Conservation (phyloP, 78 protist species). For the Cavenderia fasciculata region DNA sequence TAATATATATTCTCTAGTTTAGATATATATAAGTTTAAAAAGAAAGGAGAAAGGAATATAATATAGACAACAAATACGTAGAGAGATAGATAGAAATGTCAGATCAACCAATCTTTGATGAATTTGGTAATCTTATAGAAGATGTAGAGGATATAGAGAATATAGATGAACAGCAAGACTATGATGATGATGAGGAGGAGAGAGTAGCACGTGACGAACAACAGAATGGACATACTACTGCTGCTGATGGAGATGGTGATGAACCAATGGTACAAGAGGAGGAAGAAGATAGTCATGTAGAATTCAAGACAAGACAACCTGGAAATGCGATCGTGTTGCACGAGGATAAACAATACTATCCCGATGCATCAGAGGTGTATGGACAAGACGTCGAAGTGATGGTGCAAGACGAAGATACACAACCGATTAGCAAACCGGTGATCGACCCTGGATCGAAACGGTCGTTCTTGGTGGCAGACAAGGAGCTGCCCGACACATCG, state of each 20-base stretch:
- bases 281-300: not conserved
- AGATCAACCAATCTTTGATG: slow-evolving; percentile 87
- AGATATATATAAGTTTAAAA: too few relatives aligned
- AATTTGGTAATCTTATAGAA: slow-evolving; percentile 98
- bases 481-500: slow-evolving; percentile 63
- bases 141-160: slow-evolving; percentile 70
- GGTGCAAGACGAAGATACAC: slow-evolving; percentile 99
- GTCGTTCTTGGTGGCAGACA: slow-evolving; percentile 25
- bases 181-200: slow-evolving; percentile 72
- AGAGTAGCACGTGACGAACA: slow-evolving; percentile 91
- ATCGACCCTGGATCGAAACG: slow-evolving; percentile 86
- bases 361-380: slow-evolving; percentile 93
- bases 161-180: slow-evolving; percentile 71
- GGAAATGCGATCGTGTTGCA: slow-evolving; percentile 89
- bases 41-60: too few relatives aligned
- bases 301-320: not conserved
- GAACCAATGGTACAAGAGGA: slow-evolving; percentile 48
- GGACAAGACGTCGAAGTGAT: slow-evolving; percentile 93
- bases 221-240: slow-evolving; percentile 91
- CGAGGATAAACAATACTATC: slow-evolving; percentile 99
- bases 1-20: too few relatives aligned
- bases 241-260: slow-evolving; percentile 45
- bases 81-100: slow-evolving; percentile 4
- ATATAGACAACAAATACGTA: too few relatives aligned
- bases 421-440: slow-evolving; percentile 96